Percentiles rank a stretch among this genome's conserved stretches.
Conservation (phyloP, 2,329 filamentous ascomycete species). For the Diaporthe ilicicola region DNA sequence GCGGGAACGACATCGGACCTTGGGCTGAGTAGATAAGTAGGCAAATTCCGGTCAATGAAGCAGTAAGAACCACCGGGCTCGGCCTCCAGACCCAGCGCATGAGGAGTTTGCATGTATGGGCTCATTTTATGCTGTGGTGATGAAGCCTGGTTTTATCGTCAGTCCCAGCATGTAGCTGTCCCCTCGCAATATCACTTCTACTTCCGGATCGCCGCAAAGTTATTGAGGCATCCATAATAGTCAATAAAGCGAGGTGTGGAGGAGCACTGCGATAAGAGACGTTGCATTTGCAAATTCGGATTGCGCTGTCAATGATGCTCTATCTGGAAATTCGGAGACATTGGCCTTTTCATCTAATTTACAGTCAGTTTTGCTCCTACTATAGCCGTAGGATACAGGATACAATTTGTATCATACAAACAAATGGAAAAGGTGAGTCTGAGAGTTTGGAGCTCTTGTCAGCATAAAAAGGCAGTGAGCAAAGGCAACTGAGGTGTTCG, state of each 20-base stretch:
- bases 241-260: neutral
- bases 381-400: too few species aligned
- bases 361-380: neutral
- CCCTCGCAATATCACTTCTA: neutral
- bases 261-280: slow-evolving; percentile 4
- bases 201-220: neutral
- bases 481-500: too few species aligned
- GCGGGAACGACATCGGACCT: neutral
- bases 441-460: neutral
- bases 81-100: slow-evolving; percentile 8
- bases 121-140: neutral
- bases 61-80: neutral
- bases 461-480: neutral
- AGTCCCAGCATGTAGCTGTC: neutral
- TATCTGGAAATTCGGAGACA: neutral
- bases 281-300: neutral
- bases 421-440: slow-evolving; percentile 9
- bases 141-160: neutral
- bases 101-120: neutral
- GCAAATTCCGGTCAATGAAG: neutral
- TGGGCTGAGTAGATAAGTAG: neutral
- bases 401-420: too few species aligned
- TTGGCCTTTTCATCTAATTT: neutral
- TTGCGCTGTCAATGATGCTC: neutral
- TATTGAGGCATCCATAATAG: neutral